These are phyloP conservation scores for Entomortierella parvispora DNA, from an alignment of 192 early-diverging fungal genomes.

Conservation along the genomic window DNA sequence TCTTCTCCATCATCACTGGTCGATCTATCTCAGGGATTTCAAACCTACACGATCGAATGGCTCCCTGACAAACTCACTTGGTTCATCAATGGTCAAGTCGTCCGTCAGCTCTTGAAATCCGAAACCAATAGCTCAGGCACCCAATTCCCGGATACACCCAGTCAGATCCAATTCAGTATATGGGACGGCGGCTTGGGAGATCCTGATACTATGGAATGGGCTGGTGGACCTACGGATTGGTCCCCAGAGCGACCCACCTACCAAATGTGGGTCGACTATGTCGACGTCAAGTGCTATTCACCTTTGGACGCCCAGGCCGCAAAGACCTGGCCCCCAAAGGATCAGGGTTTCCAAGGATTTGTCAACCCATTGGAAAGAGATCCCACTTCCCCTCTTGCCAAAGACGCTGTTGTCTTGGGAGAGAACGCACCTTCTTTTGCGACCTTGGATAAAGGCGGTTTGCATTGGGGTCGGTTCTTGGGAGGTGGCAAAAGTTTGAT, in stretches of 20 bases:
- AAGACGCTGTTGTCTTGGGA: constrained; percentile 37
- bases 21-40: constrained; percentile 58
- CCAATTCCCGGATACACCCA: constrained; percentile 60
- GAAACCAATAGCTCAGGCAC: constrained; percentile 61
- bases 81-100: constrained; percentile 60
- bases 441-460: constrained; percentile 23
- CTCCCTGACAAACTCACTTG: constrained; percentile 63
- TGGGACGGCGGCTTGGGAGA: constrained; percentile 72
- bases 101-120: constrained; percentile 57
- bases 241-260: constrained; percentile 39
- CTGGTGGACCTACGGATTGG: constrained; percentile 70
- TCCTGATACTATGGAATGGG: constrained; percentile 66
- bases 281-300: constrained; percentile 60
- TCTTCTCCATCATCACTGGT: not conserved
- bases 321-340: constrained; percentile 36
- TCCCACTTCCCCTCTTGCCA: constrained; percentile 5
- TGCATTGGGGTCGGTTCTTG: constrained; percentile 41
- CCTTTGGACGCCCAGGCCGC: constrained; percentile 56
- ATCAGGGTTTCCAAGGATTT: constrained; percentile 30
- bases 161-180: constrained; percentile 68
- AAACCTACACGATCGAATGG: constrained; percentile 70
- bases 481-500: constrained; percentile 8
- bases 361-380: constrained; percentile 33
- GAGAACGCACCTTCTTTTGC: constrained; percentile 33
- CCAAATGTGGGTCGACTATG: constrained; percentile 64